These are phyloP conservation scores for Phycomyces nitens DNA, from an alignment of 192 early-diverging fungal genomes.

Conservation along the genomic window DNA sequence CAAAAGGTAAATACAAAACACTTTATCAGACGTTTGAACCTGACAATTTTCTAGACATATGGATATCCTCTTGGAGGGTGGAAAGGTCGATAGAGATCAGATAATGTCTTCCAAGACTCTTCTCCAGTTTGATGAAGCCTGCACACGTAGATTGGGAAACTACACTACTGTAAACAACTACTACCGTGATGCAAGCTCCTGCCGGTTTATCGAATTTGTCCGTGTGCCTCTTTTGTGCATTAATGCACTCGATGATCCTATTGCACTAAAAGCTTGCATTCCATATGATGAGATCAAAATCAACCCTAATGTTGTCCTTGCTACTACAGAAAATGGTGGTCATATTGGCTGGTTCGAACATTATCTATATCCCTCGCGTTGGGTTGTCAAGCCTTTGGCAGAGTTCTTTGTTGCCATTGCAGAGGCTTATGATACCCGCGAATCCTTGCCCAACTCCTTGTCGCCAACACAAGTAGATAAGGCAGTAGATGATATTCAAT, in stretches of 20 bases:
- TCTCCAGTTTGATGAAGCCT: slow-evolving; percentile 79
- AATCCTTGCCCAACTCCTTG: background rate
- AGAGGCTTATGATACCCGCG: background rate
- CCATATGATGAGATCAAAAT: slow-evolving; percentile 67
- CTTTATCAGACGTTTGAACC: slow-evolving; percentile 4
- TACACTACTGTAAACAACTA: slow-evolving; percentile 85
- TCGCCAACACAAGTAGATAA: background rate
- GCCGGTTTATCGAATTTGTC: slow-evolving; percentile 58
- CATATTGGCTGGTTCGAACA: slow-evolving; percentile 89
- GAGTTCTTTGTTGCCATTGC: slow-evolving; percentile 64
- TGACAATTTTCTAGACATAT: slow-evolving; percentile 17
- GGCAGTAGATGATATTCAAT: background rate
- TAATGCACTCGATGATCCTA: slow-evolving; percentile 88
- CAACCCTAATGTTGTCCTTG: slow-evolving; percentile 82
- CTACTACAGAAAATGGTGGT: slow-evolving; percentile 73
- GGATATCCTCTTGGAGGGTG: slow-evolving; percentile 42
- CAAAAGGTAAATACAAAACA: slow-evolving; percentile 25
- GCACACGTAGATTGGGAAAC: slow-evolving; percentile 70
- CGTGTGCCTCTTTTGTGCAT: slow-evolving; percentile 82
- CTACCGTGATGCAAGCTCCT: slow-evolving; percentile 61
- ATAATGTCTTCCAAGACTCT: slow-evolving; percentile 57
- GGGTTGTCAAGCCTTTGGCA: slow-evolving; percentile 63
- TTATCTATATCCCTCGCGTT: slow-evolving; percentile 43
- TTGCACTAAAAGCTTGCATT: slow-evolving; percentile 61
- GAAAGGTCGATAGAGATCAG: slow-evolving; percentile 45